phyloP scores from a whole-genome alignment of 1,284 basidiomycete species.

The Tetrapyrgos nigripes region DNA sequence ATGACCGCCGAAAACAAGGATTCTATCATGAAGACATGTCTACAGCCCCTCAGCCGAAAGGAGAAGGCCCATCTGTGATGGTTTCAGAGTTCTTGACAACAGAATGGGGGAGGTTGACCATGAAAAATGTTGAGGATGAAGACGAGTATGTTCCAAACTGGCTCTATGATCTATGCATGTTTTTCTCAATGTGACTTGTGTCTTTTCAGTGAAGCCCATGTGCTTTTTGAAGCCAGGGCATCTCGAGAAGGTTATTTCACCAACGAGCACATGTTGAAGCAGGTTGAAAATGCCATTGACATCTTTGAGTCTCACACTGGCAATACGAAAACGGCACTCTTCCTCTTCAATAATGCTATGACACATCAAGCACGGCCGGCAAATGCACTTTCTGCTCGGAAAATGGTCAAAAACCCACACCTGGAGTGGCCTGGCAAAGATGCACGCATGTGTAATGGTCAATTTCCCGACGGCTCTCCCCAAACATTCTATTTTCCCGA shows the following conservation, averaged over 20 bases:
- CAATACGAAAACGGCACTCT: neutral
- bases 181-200: neutral
- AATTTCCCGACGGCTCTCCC: slow-evolving; percentile 12
- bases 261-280: slow-evolving; percentile 18
- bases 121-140: slow-evolving; percentile 8
- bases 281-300: slow-evolving; percentile 20
- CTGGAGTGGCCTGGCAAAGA: slow-evolving; percentile 26
- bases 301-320: slow-evolving; percentile 4
- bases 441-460: slow-evolving; percentile 28
- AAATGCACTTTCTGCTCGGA: slow-evolving; percentile 9
- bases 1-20: slow-evolving; percentile 18
- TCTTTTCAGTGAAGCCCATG: slow-evolving; percentile 10
- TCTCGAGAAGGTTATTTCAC: slow-evolving; percentile 26
- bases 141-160: slow-evolving; percentile 12
- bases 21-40: slow-evolving; percentile 17
- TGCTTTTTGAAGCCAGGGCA: slow-evolving; percentile 24
- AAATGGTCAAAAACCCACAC: slow-evolving; percentile 19
- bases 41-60: slow-evolving; percentile 22
- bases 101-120: slow-evolving; percentile 18
- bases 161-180: neutral
- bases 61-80: slow-evolving; percentile 27
- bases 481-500: slow-evolving; percentile 36
- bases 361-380: slow-evolving; percentile 7
- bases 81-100: slow-evolving; percentile 24
- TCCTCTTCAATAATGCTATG: slow-evolving; percentile 6